These are phyloP conservation scores for Cruciata laevipes DNA, from an alignment of 257 asterid species.

Conservation along the genomic window DNA sequence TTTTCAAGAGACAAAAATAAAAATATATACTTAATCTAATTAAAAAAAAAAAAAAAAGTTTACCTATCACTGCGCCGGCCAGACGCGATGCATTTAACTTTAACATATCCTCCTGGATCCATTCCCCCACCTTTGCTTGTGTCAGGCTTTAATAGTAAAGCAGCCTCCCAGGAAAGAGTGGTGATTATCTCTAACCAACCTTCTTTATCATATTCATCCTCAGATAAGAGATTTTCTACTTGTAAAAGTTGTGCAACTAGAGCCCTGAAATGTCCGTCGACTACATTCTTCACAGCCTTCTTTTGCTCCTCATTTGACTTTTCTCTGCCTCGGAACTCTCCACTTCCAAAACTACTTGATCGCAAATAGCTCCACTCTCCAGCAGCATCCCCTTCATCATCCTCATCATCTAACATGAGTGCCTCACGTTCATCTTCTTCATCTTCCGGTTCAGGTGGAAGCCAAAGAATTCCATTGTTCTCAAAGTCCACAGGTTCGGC, in stretches of 20 bases:
- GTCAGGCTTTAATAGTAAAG: conserved; percentile 80
- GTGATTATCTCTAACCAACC: conserved; percentile 90
- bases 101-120: conserved; percentile 96
- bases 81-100: conserved; percentile 86
- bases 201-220: conserved; percentile 68
- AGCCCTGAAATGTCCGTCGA: conserved; percentile 91
- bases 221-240: conserved; percentile 74
- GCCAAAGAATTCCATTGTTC: conserved; percentile 86
- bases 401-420: conserved; percentile 49
- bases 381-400: conserved; percentile 64
- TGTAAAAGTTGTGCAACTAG: conserved; percentile 88
- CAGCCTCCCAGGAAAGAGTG: conserved; percentile 95
- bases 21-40: not conserved
- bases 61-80: conserved; percentile 91
- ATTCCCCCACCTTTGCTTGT: conserved; percentile 89
- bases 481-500: conserved; percentile 82
- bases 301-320: conserved; percentile 85
- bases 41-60: conserved; percentile 10
- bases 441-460: conserved; percentile 98
- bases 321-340: conserved; percentile 70
- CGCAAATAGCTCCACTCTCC: conserved; percentile 84
- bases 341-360: conserved; percentile 77
- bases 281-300: conserved; percentile 71
- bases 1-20: not conserved
- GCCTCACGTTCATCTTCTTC: conserved; percentile 83